Evolutionary conservation across 176 grass and related monocot species (phyloP).

Genomic region (Juncus inflexus): DNA sequence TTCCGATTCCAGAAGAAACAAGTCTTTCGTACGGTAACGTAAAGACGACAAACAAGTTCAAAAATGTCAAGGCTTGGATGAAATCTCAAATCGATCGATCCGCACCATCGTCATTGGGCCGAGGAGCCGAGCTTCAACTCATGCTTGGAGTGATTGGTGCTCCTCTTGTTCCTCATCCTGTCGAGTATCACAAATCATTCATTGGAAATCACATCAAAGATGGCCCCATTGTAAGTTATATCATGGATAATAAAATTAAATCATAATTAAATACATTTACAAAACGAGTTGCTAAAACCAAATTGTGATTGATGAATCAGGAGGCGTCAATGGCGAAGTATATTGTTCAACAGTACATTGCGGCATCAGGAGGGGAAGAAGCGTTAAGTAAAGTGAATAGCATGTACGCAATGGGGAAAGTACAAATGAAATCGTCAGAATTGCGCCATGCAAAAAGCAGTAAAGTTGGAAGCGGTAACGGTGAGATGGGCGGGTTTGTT

Average conservation of each 20-base stretch:
- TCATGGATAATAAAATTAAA: neutral
- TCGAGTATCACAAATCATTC: constrained; percentile 54
- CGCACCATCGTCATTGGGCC: constrained; percentile 47
- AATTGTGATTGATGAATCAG: constrained; percentile 25
- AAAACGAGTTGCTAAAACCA: neutral
- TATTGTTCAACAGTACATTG: constrained; percentile 95
- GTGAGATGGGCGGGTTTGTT: constrained; percentile 92
- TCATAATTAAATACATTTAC: neutral
- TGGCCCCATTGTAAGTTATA: constrained; percentile 60
- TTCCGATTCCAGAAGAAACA: constrained; percentile 87
- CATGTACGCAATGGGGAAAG: constrained; percentile 94
- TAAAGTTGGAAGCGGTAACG: constrained; percentile 26
- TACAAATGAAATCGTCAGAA: constrained; percentile 68
- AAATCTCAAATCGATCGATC: constrained; percentile 34
- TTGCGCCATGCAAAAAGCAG: constrained; percentile 13
- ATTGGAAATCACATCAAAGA: constrained; percentile 59
- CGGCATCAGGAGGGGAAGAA: constrained; percentile 80
- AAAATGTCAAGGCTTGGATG: constrained; percentile 77
- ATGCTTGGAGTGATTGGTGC: constrained; percentile 97
- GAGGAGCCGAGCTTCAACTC: constrained; percentile 81
- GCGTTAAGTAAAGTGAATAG: constrained; percentile 64
- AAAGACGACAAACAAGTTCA: constrained; percentile 43
- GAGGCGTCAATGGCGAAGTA: constrained; percentile 90
- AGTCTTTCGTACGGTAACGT: constrained; percentile 26
- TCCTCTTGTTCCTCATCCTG: constrained; percentile 74